Evolutionary conservation across 2,329 filamentous ascomycete species (phyloP).

Genomic region (Grosmannia huntii): DNA sequence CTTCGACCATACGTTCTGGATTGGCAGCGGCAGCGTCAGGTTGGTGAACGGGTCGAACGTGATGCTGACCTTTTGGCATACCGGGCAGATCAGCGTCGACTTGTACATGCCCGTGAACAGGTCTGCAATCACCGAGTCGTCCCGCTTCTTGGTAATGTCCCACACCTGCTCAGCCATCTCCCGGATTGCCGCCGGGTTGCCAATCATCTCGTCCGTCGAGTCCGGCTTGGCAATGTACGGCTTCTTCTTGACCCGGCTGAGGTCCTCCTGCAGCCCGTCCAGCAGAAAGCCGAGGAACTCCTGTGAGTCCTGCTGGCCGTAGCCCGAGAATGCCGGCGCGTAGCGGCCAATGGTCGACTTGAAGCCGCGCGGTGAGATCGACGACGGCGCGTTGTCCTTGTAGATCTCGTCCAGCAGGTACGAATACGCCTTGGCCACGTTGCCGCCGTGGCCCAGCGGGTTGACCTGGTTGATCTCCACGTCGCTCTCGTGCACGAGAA

Average conservation of each 20-base stretch:
- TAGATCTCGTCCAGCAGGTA: slow-evolving; percentile 68
- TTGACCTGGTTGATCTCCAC: slow-evolving; percentile 77
- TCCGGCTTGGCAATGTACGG: slow-evolving; percentile 97
- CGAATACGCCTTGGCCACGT: slow-evolving; percentile 77
- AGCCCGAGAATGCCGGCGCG: slow-evolving; percentile 79
- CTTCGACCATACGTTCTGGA: slow-evolving; percentile 70
- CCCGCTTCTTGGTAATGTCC: slow-evolving; percentile 81
- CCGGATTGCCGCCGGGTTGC: slow-evolving; percentile 65
- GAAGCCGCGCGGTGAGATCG: slow-evolving; percentile 68
- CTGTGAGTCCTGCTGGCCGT: slow-evolving; percentile 93
- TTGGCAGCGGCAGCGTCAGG: slow-evolving; percentile 77
- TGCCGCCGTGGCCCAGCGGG: slow-evolving; percentile 70
- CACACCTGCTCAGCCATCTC: slow-evolving; percentile 81
- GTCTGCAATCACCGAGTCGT: slow-evolving; percentile 91
- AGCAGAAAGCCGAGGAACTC: slow-evolving; percentile 93
- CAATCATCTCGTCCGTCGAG: slow-evolving; percentile 90
- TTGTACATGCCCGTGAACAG: slow-evolving; percentile 98
- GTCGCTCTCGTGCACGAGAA: slow-evolving; percentile 61
- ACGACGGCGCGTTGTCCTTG: slow-evolving; percentile 48
- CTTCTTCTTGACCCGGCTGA: slow-evolving; percentile 89
- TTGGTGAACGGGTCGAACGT: slow-evolving; percentile 98
- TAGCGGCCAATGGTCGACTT: slow-evolving; percentile 71
- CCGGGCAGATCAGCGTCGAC: slow-evolving; percentile 85
- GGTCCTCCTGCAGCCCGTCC: slow-evolving; percentile 86
- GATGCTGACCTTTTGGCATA: slow-evolving; percentile 90